Percentiles rank a stretch among this genome's conserved stretches.
These are phyloP conservation scores for Penstemon newberryi DNA, from an alignment of 257 asterid species.

Conservation along the genomic window DNA sequence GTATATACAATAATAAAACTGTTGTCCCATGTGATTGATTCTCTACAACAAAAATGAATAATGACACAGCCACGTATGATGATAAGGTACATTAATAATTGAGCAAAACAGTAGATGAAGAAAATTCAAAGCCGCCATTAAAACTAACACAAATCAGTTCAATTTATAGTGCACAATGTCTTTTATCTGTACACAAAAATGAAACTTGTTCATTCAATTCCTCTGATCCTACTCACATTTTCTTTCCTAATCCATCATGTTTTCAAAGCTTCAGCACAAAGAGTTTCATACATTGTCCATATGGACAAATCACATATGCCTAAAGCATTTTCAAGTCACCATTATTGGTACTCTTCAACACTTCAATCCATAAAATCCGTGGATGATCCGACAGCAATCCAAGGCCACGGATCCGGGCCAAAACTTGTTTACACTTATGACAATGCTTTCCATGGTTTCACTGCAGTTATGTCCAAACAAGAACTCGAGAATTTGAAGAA, in stretches of 20 bases:
- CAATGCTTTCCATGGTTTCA: constrained; percentile 34
- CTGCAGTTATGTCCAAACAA: constrained; percentile 3
- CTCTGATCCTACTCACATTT: constrained; percentile 1
- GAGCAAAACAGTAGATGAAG: no score
- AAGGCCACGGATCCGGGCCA: neutral
- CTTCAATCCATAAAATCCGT: constrained; percentile 26
- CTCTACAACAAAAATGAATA: no score
- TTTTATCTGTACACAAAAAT: neutral
- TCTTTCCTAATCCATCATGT: neutral
- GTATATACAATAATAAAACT: no score
- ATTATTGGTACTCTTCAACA: constrained; percentile 35
- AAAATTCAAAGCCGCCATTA: no score
- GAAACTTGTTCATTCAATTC: neutral
- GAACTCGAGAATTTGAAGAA: constrained; percentile 17
- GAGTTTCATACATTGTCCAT: constrained; percentile 32
- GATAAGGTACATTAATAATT: no score
- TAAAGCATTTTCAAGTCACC: constrained; percentile 35
- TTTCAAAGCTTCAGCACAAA: constrained; percentile 17
- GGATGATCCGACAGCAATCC: neutral
- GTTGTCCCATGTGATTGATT: no score
- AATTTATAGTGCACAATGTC: no score
- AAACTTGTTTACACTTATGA: constrained; percentile 30
- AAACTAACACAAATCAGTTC: no score
- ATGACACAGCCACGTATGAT: no score
- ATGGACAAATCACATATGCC: constrained; percentile 44